Percentiles rank a stretch among this genome's conserved stretches.
Evolutionary conservation across 768 basidiomycete species (phyloP).

Genomic region (Phylloporus arenicola): DNA sequence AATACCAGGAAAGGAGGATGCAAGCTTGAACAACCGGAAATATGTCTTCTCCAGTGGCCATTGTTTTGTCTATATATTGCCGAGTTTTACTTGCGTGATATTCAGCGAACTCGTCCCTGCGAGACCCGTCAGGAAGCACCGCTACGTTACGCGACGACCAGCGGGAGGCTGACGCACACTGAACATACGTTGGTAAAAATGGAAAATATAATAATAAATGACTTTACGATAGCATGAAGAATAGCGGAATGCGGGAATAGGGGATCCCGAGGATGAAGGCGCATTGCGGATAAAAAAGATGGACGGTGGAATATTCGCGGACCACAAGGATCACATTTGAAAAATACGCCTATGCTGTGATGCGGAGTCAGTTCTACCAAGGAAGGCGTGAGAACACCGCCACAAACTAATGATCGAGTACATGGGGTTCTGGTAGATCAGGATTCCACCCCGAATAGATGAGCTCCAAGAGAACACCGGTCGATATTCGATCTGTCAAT

Average conservation of each 20-base stretch:
- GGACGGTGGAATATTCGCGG: slow-evolving; percentile 79
- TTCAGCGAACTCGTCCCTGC: slow-evolving; percentile 82
- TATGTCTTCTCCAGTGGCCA: slow-evolving; percentile 85
- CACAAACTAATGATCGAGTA: slow-evolving; percentile 73
- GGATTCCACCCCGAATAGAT: slow-evolving; percentile 80
- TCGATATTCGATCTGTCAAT: slow-evolving; percentile 32
- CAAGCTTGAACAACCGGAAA: slow-evolving; percentile 86
- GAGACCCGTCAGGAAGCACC: slow-evolving; percentile 65
- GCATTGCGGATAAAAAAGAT: slow-evolving; percentile 75
- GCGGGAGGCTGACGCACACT: slow-evolving; percentile 81
- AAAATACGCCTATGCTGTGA: slow-evolving; percentile 77
- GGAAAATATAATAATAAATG: neutral
- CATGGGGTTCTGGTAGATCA: slow-evolving; percentile 71
- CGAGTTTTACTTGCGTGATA: slow-evolving; percentile 85
- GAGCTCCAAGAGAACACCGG: slow-evolving; percentile 59
- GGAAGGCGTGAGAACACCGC: slow-evolving; percentile 4
- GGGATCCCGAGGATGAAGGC: slow-evolving; percentile 71
- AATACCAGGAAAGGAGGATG: slow-evolving; percentile 83
- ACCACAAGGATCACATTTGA: slow-evolving; percentile 82
- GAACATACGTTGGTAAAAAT: slow-evolving; percentile 8
- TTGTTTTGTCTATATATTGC: slow-evolving; percentile 81
- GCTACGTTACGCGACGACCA: slow-evolving; percentile 71
- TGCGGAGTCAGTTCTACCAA: slow-evolving; percentile 8
- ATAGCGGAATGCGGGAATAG: slow-evolving; percentile 87
- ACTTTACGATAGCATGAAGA: slow-evolving; percentile 80